A percentile compares a stretch with the other conserved stretches of the same genome.
These are phyloP conservation scores for Aspergillus mulundensis DNA, from an alignment of 495 filamentous ascomycete species.

Conservation along the genomic window DNA sequence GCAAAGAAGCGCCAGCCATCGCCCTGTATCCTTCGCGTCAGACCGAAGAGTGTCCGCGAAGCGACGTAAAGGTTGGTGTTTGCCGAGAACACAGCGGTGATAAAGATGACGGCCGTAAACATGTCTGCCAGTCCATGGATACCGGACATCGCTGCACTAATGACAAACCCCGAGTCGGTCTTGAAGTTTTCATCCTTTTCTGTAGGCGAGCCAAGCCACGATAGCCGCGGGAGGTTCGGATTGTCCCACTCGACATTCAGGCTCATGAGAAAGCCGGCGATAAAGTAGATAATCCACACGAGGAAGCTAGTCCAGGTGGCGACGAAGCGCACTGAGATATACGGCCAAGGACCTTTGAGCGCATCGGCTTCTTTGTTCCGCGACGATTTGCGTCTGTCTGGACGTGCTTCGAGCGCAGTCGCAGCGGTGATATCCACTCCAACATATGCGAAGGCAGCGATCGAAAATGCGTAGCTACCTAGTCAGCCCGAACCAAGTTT, in stretches of 20 bases:
- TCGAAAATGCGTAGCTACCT: constrained; percentile 35
- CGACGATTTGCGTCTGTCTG: constrained; percentile 3
- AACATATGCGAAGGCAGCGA: constrained; percentile 41
- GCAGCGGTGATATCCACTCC: constrained; percentile 44
- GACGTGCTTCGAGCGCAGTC: constrained; percentile 44
- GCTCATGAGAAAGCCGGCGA: constrained; percentile 27
- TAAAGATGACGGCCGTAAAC: constrained; percentile 39
- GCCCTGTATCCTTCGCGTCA: constrained; percentile 31
- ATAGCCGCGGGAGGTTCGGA: constrained; percentile 26
- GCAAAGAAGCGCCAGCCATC: constrained; percentile 18
- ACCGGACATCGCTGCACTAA: constrained; percentile 24
- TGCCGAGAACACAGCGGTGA: constrained; percentile 38
- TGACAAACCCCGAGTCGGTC: constrained; percentile 34
- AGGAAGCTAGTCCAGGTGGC: constrained; percentile 29
- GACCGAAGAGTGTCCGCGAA: constrained; percentile 42
- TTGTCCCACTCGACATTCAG: constrained; percentile 39
- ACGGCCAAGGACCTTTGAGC: constrained; percentile 11
- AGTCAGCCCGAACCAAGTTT: neutral
- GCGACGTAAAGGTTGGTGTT: constrained; percentile 46
- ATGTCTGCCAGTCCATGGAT: constrained; percentile 29
- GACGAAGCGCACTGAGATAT: constrained; percentile 27
- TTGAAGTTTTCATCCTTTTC: neutral
- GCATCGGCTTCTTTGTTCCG: neutral
- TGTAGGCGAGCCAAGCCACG: constrained; percentile 17
- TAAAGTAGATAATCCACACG: constrained; percentile 23